Conservation (phyloP, 768 basidiomycete genomes). For the Mycena crocata region DNA sequence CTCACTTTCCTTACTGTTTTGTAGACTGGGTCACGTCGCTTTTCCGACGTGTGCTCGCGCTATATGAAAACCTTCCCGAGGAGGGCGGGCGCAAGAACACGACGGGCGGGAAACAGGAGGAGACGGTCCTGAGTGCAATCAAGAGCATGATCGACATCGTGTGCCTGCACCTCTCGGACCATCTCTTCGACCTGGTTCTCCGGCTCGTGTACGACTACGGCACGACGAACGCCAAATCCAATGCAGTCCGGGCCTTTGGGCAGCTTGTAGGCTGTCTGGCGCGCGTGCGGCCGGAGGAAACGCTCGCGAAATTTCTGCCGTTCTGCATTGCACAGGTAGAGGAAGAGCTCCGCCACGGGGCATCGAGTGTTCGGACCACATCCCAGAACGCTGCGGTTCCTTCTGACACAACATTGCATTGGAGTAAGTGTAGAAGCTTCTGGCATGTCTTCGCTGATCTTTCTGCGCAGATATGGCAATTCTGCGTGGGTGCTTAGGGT, state of each 20-base stretch:
- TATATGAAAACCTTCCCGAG: constrained; percentile 95
- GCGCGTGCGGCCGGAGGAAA: constrained; percentile 79
- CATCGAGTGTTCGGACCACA: constrained; percentile 87
- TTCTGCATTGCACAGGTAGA: constrained; percentile 82
- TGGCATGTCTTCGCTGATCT: background rate
- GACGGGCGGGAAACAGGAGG: constrained; percentile 88
- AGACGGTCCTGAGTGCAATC: constrained; percentile 80
- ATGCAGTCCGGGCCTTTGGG: constrained; percentile 91
- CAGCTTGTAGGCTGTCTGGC: constrained; percentile 89
- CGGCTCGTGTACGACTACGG: constrained; percentile 89
- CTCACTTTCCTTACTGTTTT: background rate
- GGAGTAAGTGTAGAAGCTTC: constrained; percentile 68
- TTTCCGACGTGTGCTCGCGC: constrained; percentile 79
- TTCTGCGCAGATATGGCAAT: constrained; percentile 75
- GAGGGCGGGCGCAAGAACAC: constrained; percentile 90
- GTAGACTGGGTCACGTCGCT: constrained; percentile 85
- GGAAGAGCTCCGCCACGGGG: constrained; percentile 89
- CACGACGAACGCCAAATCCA: constrained; percentile 90
- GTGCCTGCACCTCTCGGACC: constrained; percentile 82
- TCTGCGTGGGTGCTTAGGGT: constrained; percentile 84
- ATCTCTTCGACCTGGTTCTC: constrained; percentile 86
- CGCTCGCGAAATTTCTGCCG: constrained; percentile 83
- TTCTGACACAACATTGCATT: constrained; percentile 91
- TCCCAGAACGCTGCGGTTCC: constrained; percentile 79
- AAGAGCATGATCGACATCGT: constrained; percentile 86